phyloP scores from a whole-genome alignment of 1,284 basidiomycete species.

The Pseudomicrostroma phylloplanum region DNA sequence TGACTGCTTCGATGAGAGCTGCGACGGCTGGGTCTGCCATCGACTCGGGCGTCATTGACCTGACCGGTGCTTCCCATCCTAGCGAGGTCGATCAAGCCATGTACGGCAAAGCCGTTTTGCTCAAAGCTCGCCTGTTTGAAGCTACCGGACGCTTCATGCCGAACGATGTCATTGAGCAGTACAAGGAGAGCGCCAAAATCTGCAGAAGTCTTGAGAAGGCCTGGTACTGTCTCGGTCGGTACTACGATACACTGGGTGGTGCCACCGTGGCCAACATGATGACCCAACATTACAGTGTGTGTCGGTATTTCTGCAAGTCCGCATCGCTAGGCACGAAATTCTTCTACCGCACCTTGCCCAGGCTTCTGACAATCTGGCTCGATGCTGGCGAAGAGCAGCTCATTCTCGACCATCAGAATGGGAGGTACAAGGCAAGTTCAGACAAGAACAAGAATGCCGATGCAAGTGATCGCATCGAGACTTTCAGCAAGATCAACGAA shows the following conservation, averaged over 20 bases:
- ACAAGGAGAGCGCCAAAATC: conserved; percentile 48
- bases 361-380: conserved; percentile 90
- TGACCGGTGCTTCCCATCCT: background rate
- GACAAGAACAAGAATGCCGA: conserved; percentile 7
- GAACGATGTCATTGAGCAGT: conserved; percentile 56
- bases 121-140: conserved; percentile 88
- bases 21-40: background rate
- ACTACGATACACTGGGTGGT: conserved; percentile 30
- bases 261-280: conserved; percentile 55
- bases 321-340: conserved; percentile 84
- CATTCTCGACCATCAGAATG: background rate
- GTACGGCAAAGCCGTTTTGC: conserved; percentile 64
- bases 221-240: conserved; percentile 32
- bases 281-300: conserved; percentile 54
- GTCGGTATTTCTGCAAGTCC: conserved; percentile 68
- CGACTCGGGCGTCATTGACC: conserved; percentile 3
- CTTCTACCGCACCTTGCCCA: conserved; percentile 90
- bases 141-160: conserved; percentile 77
- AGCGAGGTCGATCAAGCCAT: conserved; percentile 8
- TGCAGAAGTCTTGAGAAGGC: conserved; percentile 60
- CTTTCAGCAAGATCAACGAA: conserved; percentile 37
- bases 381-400: conserved; percentile 68
- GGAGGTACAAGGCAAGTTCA: background rate
- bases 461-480: conserved; percentile 25
- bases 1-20: conserved; percentile 17